Conservation (phyloP, 208 protist genomes). For the Zelonia costaricensis region DNA sequence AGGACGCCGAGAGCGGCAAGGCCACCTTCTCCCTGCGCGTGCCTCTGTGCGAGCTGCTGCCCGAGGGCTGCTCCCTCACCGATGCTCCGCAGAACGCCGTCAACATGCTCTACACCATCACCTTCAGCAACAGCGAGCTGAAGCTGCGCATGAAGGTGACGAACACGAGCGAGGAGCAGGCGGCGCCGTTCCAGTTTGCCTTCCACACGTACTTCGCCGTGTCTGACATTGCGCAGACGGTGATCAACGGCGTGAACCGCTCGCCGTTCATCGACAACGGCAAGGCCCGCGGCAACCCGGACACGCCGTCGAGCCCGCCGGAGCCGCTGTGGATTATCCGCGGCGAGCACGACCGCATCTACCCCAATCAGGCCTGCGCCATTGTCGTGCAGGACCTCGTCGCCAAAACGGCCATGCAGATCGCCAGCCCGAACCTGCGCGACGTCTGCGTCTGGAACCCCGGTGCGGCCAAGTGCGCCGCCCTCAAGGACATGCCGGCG, state of each 20-base stretch:
- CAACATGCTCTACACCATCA: constrained; percentile 65
- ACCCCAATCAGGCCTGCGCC: constrained; percentile 48
- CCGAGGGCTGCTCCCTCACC: constrained; percentile 19
- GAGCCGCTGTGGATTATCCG: constrained; percentile 37
- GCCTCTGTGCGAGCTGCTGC: constrained; percentile 26
- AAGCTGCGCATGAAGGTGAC: constrained; percentile 62
- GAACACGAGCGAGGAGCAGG: constrained; percentile 46
- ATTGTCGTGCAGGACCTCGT: constrained; percentile 48
- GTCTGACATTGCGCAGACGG: constrained; percentile 45
- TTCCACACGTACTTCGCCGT: constrained; percentile 91
- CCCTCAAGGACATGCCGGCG: constrained; percentile 70
- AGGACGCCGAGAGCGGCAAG: constrained; percentile 32
- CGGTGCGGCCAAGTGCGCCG: constrained; percentile 64
- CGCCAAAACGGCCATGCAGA: constrained; percentile 33
- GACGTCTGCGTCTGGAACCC: constrained; percentile 92
- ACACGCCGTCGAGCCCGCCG: constrained; percentile 33
- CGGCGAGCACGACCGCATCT: constrained; percentile 82
- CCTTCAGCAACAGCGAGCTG: constrained; percentile 61
- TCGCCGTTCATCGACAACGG: constrained; percentile 74
- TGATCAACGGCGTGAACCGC: constrained; percentile 71
- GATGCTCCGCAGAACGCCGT: constrained; percentile 32
- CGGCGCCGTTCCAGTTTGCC: constrained; percentile 67
- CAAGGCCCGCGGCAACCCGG: constrained; percentile 32
- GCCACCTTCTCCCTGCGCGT: constrained; percentile 39
- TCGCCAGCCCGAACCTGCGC: constrained; percentile 51